phyloP scores from a whole-genome alignment of 345 rosid species.

The Euphorbia peplus region DNA sequence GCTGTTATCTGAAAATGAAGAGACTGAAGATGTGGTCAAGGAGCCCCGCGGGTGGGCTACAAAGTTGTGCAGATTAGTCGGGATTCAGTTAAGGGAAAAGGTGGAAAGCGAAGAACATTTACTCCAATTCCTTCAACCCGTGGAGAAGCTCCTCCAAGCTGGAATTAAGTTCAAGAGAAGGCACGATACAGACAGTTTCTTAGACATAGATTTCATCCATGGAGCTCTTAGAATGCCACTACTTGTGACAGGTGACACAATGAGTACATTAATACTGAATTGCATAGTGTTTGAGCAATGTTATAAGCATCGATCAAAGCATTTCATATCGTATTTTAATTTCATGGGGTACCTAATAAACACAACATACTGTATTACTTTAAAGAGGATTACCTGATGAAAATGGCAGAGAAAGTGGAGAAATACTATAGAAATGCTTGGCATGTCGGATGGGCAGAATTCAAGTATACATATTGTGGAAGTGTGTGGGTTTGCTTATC shows the following conservation, averaged over 20 bases:
- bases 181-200: background rate
- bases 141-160: background rate
- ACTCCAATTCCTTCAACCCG: background rate
- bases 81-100: background rate
- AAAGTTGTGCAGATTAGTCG: no score
- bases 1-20: no score
- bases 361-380: slow-evolving; percentile 39
- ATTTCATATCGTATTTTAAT: slow-evolving; percentile 47
- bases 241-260: slow-evolving; percentile 39
- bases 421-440: slow-evolving; percentile 41
- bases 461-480: slow-evolving; percentile 46
- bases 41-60: no score
- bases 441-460: slow-evolving; percentile 52
- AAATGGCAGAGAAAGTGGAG: slow-evolving; percentile 47
- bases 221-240: slow-evolving; percentile 51
- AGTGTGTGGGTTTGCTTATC: slow-evolving; percentile 65
- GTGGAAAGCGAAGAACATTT: background rate
- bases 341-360: slow-evolving; percentile 56
- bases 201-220: slow-evolving; percentile 40
- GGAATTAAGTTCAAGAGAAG: background rate
- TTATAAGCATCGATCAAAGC: slow-evolving; percentile 36
- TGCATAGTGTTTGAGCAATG: slow-evolving; percentile 55
- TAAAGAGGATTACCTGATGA: slow-evolving; percentile 32
- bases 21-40: no score
- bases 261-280: slow-evolving; percentile 42